Evolutionary conservation across 2,329 filamentous ascomycete genomes (phyloP), one percentile per base, ranked within the genome.

Genomic region (Fusarium sp.): DNA sequence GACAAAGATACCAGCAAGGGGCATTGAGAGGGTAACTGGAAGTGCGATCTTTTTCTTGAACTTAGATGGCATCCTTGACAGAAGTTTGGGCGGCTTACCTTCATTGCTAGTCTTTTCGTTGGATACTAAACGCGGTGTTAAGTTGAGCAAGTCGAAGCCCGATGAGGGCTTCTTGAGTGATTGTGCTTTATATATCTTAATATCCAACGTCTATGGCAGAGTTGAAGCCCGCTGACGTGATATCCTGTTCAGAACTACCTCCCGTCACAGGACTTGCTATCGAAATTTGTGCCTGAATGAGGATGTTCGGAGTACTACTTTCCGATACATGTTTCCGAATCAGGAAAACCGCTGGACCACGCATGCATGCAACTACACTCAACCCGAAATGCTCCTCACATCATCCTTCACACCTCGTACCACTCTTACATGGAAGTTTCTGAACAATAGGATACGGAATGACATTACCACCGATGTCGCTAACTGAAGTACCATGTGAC

Each of bases 381-480:
- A 26, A 26, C 12, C 17, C 10, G n/a, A 8, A 52, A 36, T 15
- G 5, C 9, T 10, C 4, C 9, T 20, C 31, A 2, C 2, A 36
- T 17, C 28, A 49, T 13, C 3, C 5, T 49, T 15, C 6, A 12
- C 18, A 39, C 10, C 6, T 28, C 10, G 17, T 10, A 15, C 14
- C 10, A 39, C 51, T 39, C 7, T 2, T 10, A 26, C 4, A 7
- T 12, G 31, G 5, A 28, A 12, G 0, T 3, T 11, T 20, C 4
- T 5, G 7, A 11, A 26, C 3, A 20, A 6, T 12, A 6, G 28
- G 6, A 6, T 22, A 9, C 7, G 10, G 2, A 17, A 7, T 6
- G 4, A 26, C 0, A 28, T n/a, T 9, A 11, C 3, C 3, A 11
- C 10, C 7, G 4, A 17, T 3, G 18, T 17, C n/a, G 2, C 6